phyloP scores from a whole-genome alignment of 768 basidiomycete genomes.

The Tylopilus sp. region DNA sequence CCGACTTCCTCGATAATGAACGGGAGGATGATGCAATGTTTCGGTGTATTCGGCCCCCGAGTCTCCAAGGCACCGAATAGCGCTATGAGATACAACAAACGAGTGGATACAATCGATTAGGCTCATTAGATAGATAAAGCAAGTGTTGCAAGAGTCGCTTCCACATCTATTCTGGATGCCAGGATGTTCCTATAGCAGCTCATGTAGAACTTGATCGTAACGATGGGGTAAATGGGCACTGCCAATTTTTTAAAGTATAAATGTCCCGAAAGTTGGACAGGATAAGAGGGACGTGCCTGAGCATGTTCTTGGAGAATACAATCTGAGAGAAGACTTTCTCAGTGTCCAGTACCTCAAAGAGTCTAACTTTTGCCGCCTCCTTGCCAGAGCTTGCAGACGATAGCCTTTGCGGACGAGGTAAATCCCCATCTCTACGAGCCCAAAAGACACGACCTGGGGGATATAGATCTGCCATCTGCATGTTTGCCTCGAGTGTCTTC shows the following conservation, averaged over 20 bases:
- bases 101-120: slow-evolving; percentile 12
- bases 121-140: neutral
- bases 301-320: slow-evolving; percentile 79
- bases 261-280: neutral
- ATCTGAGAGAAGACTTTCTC: slow-evolving; percentile 79
- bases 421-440: slow-evolving; percentile 71
- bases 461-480: slow-evolving; percentile 68
- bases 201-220: slow-evolving; percentile 73
- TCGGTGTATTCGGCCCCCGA: neutral
- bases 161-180: no score
- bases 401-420: slow-evolving; percentile 47
- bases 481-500: slow-evolving; percentile 83
- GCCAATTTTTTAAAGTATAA: slow-evolving; percentile 6
- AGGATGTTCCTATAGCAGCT: slow-evolving; percentile 53
- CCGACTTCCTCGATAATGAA: neutral
- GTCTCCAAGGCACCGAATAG: neutral
- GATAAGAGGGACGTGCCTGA: slow-evolving; percentile 47
- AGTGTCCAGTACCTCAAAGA: slow-evolving; percentile 76
- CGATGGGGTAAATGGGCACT: slow-evolving; percentile 79
- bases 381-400: slow-evolving; percentile 15
- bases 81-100: slow-evolving; percentile 16
- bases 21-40: neutral
- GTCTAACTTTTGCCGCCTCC: slow-evolving; percentile 51
- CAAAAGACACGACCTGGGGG: slow-evolving; percentile 78
- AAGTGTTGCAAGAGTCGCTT: no score